Evolutionary conservation across 31 red algal species (phyloP).

Genomic region (Odonthalia washingtoniensis): DNA sequence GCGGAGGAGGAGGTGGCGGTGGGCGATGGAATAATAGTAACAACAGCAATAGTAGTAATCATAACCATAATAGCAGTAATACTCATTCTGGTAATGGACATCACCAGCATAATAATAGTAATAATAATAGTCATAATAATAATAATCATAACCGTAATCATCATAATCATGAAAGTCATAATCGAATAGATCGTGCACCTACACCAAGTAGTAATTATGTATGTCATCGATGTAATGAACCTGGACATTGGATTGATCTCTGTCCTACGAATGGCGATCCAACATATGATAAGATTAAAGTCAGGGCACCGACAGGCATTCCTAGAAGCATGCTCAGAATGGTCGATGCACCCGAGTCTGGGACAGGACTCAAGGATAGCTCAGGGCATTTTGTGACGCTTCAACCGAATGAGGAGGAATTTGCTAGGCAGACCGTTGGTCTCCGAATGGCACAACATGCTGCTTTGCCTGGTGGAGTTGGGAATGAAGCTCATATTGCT

Average conservation of each 20-base stretch:
- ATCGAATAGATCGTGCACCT: slow-evolving; percentile 80
- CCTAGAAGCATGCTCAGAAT: slow-evolving; percentile 94
- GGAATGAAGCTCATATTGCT: background rate
- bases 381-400: slow-evolving; percentile 99
- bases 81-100: background rate
- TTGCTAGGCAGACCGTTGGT: slow-evolving; percentile 90
- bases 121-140: background rate
- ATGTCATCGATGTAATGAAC: slow-evolving; percentile 96
- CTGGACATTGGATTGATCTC: slow-evolving; percentile 99
- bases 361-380: slow-evolving; percentile 92
- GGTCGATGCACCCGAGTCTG: slow-evolving; percentile 92
- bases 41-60: too few relatives aligned
- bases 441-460: slow-evolving; percentile 80
- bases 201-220: slow-evolving; percentile 90
- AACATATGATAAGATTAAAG: slow-evolving; percentile 91
- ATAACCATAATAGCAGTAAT: too few relatives aligned
- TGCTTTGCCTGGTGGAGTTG: slow-evolving; percentile 54
- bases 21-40: too few relatives aligned
- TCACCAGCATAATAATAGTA: background rate
- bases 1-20: slow-evolving; percentile 23
- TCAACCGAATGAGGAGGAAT: slow-evolving; percentile 99
- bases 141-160: too few relatives aligned
- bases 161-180: slow-evolving; percentile 23
- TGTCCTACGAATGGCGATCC: slow-evolving; percentile 97
- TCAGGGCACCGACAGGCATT: slow-evolving; percentile 98